Base-by-base conservation (phyloP, 164 flowering plant species). In the Amborella trichopoda region DNA sequence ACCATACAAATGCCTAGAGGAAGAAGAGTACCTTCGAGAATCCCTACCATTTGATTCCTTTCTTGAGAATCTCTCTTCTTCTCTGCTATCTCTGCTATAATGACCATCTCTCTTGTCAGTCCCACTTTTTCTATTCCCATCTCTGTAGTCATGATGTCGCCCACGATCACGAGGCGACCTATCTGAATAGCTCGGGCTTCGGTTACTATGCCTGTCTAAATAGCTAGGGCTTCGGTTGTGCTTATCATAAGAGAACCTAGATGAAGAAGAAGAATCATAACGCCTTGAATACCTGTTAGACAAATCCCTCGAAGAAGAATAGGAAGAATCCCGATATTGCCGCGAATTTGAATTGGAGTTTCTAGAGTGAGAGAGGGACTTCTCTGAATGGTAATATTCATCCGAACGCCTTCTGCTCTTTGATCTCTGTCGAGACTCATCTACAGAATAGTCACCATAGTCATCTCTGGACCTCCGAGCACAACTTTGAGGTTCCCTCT, bases 321-420 rank as follows among this genome's bases (percentile, higher is more conserved):
- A n/a, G n/a, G 70, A 64, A 53, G 76, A 55, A 72, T 69, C 68
- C 53, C 63, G 70, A 25, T 61, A 55, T 23, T 72, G 60, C 52
- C 83, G 77, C 60, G 83, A 95, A 43, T 52, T 62, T 37, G 76
- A 70, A 12, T 52, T n/a, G n/a, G n/a, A n/a, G n/a, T n/a, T n/a
- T n/a, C n/a, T n/a, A n/a, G n/a, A 54, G 19, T 65, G 74, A 23
- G 79, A 69, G 59, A 62, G 54, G 39, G 72, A 70, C 40, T 83
- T 94, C 23, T 63, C 58, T 6, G 65, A 26, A 51, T 71, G 80
- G 32, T 25, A 37, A 26, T 51, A 45, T 33, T 79, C 86, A 49
- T 74, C 84, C 38, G 75, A 71, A 55, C 80, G 54, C 61, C 79
- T 73, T 59, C 95, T 48, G 56, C 71, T 72, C 60, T 87, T 91